Evolutionary conservation across 768 basidiomycete species (phyloP).

Genomic region (Sarcodon sp.): DNA sequence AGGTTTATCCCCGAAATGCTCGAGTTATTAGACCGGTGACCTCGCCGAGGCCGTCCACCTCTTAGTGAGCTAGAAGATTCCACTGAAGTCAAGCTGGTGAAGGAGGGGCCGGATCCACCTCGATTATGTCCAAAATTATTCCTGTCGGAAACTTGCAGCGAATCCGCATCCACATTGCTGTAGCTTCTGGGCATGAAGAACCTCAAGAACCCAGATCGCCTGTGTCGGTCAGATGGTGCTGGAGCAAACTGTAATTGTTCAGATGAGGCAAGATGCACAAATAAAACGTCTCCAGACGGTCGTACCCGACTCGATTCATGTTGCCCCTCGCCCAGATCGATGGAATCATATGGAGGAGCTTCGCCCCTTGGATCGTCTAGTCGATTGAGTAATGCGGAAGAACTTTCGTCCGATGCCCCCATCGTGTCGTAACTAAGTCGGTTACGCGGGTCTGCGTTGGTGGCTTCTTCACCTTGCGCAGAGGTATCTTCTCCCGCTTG

Average conservation of each 20-base stretch:
- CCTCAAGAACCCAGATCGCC: constrained; percentile 10
- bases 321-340: constrained; percentile 17
- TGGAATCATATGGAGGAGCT: constrained; percentile 55
- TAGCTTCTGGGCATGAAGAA: constrained; percentile 8
- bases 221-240: constrained; percentile 1
- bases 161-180: neutral
- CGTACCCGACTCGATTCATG: too few relatives aligned
- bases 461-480: too few relatives aligned
- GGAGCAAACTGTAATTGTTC: constrained; percentile 4
- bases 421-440: neutral
- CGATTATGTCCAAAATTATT: constrained; percentile 10
- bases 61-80: neutral
- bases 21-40: constrained; percentile 22
- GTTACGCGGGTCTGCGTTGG: neutral
- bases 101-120: constrained; percentile 10
- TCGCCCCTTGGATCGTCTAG: constrained; percentile 34
- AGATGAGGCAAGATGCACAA: too few relatives aligned
- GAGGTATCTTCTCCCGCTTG: neutral
- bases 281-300: too few relatives aligned
- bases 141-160: neutral
- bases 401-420: constrained; percentile 1
- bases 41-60: constrained; percentile 5
- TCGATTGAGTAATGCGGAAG: neutral
- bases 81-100: constrained; percentile 12
- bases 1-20: constrained; percentile 23